Base-by-base conservation (phyloP, 139 green algal species). In the Pedinophyceae sp. region DNA sequence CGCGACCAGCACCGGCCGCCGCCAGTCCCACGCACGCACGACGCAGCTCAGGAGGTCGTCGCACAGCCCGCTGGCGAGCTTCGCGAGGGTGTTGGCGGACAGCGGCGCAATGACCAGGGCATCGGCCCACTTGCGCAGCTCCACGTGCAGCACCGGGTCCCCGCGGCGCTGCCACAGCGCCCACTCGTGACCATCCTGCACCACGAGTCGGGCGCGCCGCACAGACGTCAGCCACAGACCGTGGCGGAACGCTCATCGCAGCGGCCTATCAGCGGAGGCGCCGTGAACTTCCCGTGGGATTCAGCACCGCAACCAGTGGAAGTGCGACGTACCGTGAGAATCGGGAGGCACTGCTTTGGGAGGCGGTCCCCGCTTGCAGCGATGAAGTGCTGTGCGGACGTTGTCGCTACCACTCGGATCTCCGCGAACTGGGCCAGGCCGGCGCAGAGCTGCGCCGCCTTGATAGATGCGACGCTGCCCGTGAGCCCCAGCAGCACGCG, bases 11-110 rank as follows among this genome's bases (percentile, higher is more conserved):
- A 96, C n/a, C 13, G 75, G 75, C 57, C 80, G 79, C 4, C 13
- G 28, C 20, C 79, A 89, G 59, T 97, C 85, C 89, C 89, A 97
- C 6, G 85, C 85, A 4, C 89, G 75, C 29, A 88, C 73, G 0
- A 97, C 54, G 59, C 80, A 93, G 2, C 85, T 95, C 5, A 97
- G 52, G 48, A 97, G 70, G 65, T 97, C 96, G 69, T 98, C 90
- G 30, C 76, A 88, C 48, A 96, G 28, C 0, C 86, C 84, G 43
- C 5, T 54, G 5, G 69, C 72, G 23, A 79, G 22, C 64, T 98
- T 98, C 43, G 88, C 90, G 20, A 98, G 69, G 0, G 73, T 89
- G 64, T 98, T 98, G 25, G 90, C 90, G 1, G 77, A 93, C 22
- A 95, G 68, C 0, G 90, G 90, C 0, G 90, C 90, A 13, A 98